Base-by-base conservation (phyloP, 345 rosid genomes). In the Litchi chinensis region DNA sequence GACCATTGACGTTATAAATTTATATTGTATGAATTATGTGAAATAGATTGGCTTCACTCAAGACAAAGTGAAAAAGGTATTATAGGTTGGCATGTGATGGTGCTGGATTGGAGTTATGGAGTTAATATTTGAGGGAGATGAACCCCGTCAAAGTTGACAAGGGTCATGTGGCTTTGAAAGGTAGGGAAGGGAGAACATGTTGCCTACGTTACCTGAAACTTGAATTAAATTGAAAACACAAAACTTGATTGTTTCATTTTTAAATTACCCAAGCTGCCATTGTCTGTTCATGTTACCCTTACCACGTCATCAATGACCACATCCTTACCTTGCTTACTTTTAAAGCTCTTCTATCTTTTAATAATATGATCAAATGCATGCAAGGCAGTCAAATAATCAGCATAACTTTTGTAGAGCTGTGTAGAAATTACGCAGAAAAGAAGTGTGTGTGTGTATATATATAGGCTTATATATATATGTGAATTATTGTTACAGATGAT, bases 241-340 rank as follows among this genome's bases (percentile, higher is more conserved):
- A 46, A 11, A 2, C 15, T 77, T 26, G 75, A 80, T 82, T 80
- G 82, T 28, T 54, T 32, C 65, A 54, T 16, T 40, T 2, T 37
- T 18, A 78, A 75, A 57, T 76, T 76, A 21, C 76, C 68, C 56
- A 79, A 66, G 79, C 73, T 73, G 63, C 75, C 74, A 13, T 24
- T 57, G 64, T 74, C 56, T 50, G 15, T 16, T 41, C 79, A 60
- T 18, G 65, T 73, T 83, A 77, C 57, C 77, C n/a, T 5, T 26
- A 8, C 22, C 5, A 65, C n/a, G 26, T 84, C 82, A 81, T 56
- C 44, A 37, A 63, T 81, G 80, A 76, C 77, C 44, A 2, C 37
- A 75, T 41, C 8, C n/a, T 41, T 41, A 39, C 69, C 66, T 80
- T 79, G 59, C 82, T 80, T 80, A 19, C 60, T 37, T 63, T 69